Percentiles rank a stretch among this genome's conserved stretches.
Conservation (phyloP, 1,284 basidiomycete species). For the Sanghuangporus weigelae region DNA sequence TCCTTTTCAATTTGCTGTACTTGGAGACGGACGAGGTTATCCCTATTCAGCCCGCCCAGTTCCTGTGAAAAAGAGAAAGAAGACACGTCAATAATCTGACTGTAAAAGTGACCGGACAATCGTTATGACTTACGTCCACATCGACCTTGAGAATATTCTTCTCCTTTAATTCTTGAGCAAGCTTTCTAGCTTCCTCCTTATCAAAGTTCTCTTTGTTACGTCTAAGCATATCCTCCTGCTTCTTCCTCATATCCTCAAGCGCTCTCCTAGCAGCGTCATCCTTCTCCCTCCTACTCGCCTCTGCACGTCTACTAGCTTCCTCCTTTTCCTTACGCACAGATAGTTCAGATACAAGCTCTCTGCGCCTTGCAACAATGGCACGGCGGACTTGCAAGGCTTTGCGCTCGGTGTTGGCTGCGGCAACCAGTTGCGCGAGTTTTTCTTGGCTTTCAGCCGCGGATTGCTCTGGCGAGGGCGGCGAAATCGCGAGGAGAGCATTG, state of each 20-base stretch:
- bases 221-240: constrained; percentile 75
- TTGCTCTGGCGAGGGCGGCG: constrained; percentile 33
- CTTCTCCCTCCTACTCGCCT: constrained; percentile 64
- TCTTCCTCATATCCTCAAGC: constrained; percentile 66
- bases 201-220: constrained; percentile 82
- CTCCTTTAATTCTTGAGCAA: constrained; percentile 83
- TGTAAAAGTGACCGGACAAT: background rate
- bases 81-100: background rate
- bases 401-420: constrained; percentile 65
- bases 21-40: constrained; percentile 86
- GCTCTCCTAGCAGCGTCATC: constrained; percentile 67
- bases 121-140: constrained; percentile 54
- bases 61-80: constrained; percentile 43
- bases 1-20: constrained; percentile 96
- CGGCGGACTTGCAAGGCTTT: constrained; percentile 73
- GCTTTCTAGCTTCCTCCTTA: constrained; percentile 84
- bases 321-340: constrained; percentile 87
- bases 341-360: constrained; percentile 86
- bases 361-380: constrained; percentile 80
- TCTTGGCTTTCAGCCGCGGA: constrained; percentile 48
- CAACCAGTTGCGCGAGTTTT: constrained; percentile 49
- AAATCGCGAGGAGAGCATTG: constrained; percentile 55
- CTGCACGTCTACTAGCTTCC: constrained; percentile 77
- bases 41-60: constrained; percentile 82
- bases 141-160: constrained; percentile 85